Evolutionary conservation across 2,329 filamentous ascomycete genomes (phyloP).

Genomic region (Ceratocystis alfenasii): DNA sequence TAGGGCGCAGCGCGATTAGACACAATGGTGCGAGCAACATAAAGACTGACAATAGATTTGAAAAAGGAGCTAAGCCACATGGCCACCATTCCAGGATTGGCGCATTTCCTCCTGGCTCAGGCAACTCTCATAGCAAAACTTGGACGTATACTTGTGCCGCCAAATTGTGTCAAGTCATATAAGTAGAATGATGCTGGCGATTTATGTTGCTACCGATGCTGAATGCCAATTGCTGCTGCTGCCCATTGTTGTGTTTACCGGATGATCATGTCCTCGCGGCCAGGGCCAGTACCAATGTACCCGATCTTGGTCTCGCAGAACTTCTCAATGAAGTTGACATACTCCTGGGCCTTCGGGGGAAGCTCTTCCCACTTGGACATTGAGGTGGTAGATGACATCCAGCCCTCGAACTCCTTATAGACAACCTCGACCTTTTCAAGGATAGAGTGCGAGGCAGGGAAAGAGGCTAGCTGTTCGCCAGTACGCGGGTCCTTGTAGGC

Average conservation of each 20-base stretch:
- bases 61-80: slow-evolving; percentile 15
- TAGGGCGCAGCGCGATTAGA: too few relatives aligned
- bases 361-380: slow-evolving; percentile 50
- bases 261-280: slow-evolving; percentile 50
- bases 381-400: slow-evolving; percentile 52
- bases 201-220: too few relatives aligned
- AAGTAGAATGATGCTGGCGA: not conserved
- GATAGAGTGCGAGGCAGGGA: slow-evolving; percentile 50
- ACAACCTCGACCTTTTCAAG: slow-evolving; percentile 50
- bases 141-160: not conserved
- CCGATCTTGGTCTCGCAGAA: slow-evolving; percentile 46
- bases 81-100: slow-evolving; percentile 23
- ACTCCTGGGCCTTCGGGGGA: slow-evolving; percentile 51
- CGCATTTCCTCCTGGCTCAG: slow-evolving; percentile 20
- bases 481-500: slow-evolving; percentile 46
- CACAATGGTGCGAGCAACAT: not conserved
- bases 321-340: slow-evolving; percentile 55
- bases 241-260: slow-evolving; percentile 23
- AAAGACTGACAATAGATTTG: not conserved
- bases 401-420: slow-evolving; percentile 58
- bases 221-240: not conserved
- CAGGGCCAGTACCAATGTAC: slow-evolving; percentile 56
- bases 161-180: not conserved
- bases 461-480: slow-evolving; percentile 43
- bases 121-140: not conserved